Percentiles rank a stretch among this genome's conserved stretches.
phyloP scores from a whole-genome alignment of 257 asterid species.

The Craterostigma plantagineum region DNA sequence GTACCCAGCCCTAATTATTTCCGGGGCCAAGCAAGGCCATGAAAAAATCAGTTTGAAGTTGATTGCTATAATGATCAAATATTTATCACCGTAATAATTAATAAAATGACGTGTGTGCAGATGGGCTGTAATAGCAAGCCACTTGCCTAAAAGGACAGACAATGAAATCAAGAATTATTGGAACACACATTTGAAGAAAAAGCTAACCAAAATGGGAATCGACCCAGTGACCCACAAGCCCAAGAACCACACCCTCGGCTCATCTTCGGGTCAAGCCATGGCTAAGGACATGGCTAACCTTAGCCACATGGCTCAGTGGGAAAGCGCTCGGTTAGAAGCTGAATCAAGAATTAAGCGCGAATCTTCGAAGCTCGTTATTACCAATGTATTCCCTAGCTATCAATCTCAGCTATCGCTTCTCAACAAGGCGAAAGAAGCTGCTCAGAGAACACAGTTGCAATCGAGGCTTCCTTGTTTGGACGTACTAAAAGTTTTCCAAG shows the following conservation, averaged over 20 bases:
- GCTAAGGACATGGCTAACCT: constrained; percentile 27
- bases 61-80: too few species aligned
- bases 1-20: too few species aligned
- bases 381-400: too few species aligned
- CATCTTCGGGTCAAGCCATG: constrained; percentile 9
- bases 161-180: constrained; percentile 40
- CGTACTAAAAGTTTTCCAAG: constrained; percentile 32
- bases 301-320: constrained; percentile 57
- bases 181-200: constrained; percentile 35
- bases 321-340: constrained; percentile 34
- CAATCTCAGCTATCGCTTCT: too few species aligned
- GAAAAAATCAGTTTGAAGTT: too few species aligned
- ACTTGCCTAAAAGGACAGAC: constrained; percentile 31
- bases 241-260: constrained; percentile 13
- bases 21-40: too few species aligned
- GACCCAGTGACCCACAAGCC: constrained; percentile 37
- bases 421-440: too few species aligned
- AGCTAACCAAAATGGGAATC: constrained; percentile 29
- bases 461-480: constrained; percentile 22
- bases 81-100: too few species aligned
- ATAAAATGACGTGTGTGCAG: constrained; percentile 9
- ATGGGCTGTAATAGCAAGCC: constrained; percentile 36
- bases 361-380: constrained; percentile 1
- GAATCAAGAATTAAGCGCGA: constrained; percentile 24
- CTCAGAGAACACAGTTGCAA: constrained; percentile 1